A percentile compares a stretch with the other conserved stretches of the same genome.
Conservation (phyloP, 2,329 filamentous ascomycete genomes). For the Monilinia fructigena region DNA sequence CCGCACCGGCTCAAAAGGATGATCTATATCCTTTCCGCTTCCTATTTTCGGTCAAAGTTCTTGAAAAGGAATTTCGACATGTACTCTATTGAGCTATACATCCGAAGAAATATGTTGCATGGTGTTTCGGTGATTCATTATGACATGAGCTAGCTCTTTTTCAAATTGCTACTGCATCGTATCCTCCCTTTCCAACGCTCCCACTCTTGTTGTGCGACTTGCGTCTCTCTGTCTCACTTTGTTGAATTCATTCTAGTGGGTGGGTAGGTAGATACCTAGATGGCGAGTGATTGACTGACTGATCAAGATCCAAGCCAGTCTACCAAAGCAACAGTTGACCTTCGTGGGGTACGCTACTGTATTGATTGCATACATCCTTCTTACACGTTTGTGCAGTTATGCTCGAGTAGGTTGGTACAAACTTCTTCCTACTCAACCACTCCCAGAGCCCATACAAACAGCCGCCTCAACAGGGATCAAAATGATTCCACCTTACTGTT, state of each 20-base stretch:
- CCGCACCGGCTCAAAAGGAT: constrained; percentile 1
- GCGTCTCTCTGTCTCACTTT: constrained; percentile 5
- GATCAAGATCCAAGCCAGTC: no score
- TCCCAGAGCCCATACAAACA: neutral
- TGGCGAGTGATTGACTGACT: neutral
- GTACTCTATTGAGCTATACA: neutral
- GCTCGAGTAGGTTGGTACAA: constrained; percentile 4
- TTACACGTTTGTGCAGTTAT: neutral
- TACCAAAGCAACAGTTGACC: neutral
- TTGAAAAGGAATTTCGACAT: constrained; percentile 6
- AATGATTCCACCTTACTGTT: constrained; percentile 13
- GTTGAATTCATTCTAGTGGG: constrained; percentile 25
- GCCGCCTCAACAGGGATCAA: constrained; percentile 16
- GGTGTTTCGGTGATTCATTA: constrained; percentile 1
- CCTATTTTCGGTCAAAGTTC: neutral
- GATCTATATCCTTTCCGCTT: constrained; percentile 4
- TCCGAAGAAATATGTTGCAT: neutral
- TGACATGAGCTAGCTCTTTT: no score
- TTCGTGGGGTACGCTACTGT: constrained; percentile 3
- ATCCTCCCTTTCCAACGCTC: neutral
- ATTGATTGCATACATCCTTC: neutral
- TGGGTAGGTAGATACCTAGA: no score
- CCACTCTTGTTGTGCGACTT: neutral
- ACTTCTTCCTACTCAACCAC: constrained; percentile 5
- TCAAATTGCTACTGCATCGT: neutral